Evolutionary conservation across 345 rosid species (phyloP), one percentile per base, ranked within the genome.

Genomic region (Populus deltoides): DNA sequence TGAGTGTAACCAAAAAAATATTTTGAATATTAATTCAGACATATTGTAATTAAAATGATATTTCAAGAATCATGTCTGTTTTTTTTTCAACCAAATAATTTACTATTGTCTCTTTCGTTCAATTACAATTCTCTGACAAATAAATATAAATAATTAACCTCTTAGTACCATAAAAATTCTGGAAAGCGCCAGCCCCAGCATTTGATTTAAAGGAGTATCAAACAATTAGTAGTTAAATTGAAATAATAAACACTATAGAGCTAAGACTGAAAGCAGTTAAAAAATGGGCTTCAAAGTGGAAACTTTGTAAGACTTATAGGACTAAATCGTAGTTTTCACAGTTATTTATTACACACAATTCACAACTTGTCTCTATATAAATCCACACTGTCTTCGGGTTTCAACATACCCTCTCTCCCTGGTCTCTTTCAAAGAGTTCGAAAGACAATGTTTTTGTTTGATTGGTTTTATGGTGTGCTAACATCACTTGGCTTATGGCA

Each of bases 401-500:
- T 24, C 15, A 59, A 27, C 15, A n/a, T 3, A 9, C 11, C 11
- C 15, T n/a, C 29, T 24, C 16, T 1, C 29, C 2, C 29, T n/a
- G 3, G 47, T 11, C 2, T 43, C 47, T 43, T 2, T 11, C 47
- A 43, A 43, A 43, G 47, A 43, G 24, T 59, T n/a, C 27, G 29
- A 59, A 33, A 35, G 35, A 13, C 22, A 11, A 90, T 92, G 94
- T 90, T 92, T 80, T 73, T 89, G 63, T 1, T 91, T 1, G 95
- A 91, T 79, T 89, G 95, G 95, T 89, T 90, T 78, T 91, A 92
- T 59, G 86, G 93, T 2, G 91, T 91, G 29, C 86, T 92, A 13
- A 87, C 93, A 22, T 88, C 93, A 24, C 88, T 90, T 31, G 97
- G 97, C 20, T 80, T 90, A 66, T 88, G 92, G 91, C 94, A 92